phyloP scores from a whole-genome alignment of 208 protist species.

The Sergeia podlipaevii region DNA sequence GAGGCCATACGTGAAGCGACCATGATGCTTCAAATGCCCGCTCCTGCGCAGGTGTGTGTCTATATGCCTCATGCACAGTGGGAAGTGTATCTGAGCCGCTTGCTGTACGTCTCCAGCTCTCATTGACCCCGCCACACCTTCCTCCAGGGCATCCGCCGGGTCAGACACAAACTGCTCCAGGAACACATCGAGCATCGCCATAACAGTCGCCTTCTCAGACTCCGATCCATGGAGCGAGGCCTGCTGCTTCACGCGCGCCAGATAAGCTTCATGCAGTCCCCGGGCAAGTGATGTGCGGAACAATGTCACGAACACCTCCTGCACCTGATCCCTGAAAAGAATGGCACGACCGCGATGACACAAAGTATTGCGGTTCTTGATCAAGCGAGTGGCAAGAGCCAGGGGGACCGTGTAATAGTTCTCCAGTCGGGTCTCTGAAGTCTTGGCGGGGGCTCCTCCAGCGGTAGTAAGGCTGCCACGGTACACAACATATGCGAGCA shows the following conservation, averaged over 20 bases:
- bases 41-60: slow-evolving; percentile 77
- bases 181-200: slow-evolving; percentile 85
- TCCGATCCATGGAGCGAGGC: slow-evolving; percentile 55
- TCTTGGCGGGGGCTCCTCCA: background rate
- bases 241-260: slow-evolving; percentile 57
- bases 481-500: slow-evolving; percentile 71
- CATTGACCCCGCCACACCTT: slow-evolving; percentile 52
- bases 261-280: slow-evolving; percentile 75
- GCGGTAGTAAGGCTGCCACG: slow-evolving; percentile 21
- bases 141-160: slow-evolving; percentile 44
- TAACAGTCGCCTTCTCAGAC: slow-evolving; percentile 56
- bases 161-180: slow-evolving; percentile 78
- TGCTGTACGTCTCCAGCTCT: slow-evolving; percentile 66
- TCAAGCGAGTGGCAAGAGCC: slow-evolving; percentile 69
- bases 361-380: slow-evolving; percentile 65
- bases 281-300: slow-evolving; percentile 61
- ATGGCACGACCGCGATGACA: slow-evolving; percentile 67
- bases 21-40: slow-evolving; percentile 89
- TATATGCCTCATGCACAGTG: slow-evolving; percentile 89
- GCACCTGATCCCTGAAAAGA: slow-evolving; percentile 72
- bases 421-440: slow-evolving; percentile 36
- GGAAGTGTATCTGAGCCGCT: slow-evolving; percentile 84
- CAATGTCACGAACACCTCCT: slow-evolving; percentile 83
- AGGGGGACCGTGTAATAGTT: slow-evolving; percentile 79
- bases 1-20: slow-evolving; percentile 85